phyloP scores from a whole-genome alignment of 108 stramenopile genomes.

The Epipyxis sp. region DNA sequence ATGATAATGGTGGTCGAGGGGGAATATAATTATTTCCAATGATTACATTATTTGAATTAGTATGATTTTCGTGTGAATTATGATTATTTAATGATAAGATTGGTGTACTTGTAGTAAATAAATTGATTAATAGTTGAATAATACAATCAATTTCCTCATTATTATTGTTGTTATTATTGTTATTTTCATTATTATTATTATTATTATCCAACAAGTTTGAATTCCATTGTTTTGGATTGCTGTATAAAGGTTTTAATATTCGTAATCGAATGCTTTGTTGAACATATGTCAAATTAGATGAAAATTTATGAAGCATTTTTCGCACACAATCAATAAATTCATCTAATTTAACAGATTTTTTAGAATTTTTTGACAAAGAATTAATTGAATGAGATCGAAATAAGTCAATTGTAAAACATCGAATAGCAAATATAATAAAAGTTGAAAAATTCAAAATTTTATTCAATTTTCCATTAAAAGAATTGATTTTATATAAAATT shows the following conservation, averaged over 20 bases:
- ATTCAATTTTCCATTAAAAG: neutral
- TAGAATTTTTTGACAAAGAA: neutral
- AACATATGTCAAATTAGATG: neutral
- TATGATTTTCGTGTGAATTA: too few relatives aligned
- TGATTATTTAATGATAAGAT: too few relatives aligned
- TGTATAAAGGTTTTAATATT: neutral
- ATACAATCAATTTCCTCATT: too few relatives aligned
- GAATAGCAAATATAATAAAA: neutral
- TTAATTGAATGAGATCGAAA: neutral
- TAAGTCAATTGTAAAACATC: neutral
- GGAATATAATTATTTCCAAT: too few relatives aligned
- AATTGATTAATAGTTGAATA: too few relatives aligned
- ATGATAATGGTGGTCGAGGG: too few relatives aligned
- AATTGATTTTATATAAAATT: neutral
- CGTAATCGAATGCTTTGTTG: neutral
- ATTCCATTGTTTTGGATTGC: neutral
- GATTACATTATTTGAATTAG: too few relatives aligned
- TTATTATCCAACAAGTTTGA: neutral
- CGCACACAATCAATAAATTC: neutral
- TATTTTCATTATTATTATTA: neutral
- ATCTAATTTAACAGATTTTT: neutral
- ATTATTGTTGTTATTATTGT: neutral
- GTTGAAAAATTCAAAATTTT: neutral
- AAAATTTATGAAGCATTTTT: neutral
- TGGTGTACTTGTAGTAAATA: too few relatives aligned